phyloP scores from a whole-genome alignment of 2,329 filamentous ascomycete genomes.

The Coniochaeta prunicola region DNA sequence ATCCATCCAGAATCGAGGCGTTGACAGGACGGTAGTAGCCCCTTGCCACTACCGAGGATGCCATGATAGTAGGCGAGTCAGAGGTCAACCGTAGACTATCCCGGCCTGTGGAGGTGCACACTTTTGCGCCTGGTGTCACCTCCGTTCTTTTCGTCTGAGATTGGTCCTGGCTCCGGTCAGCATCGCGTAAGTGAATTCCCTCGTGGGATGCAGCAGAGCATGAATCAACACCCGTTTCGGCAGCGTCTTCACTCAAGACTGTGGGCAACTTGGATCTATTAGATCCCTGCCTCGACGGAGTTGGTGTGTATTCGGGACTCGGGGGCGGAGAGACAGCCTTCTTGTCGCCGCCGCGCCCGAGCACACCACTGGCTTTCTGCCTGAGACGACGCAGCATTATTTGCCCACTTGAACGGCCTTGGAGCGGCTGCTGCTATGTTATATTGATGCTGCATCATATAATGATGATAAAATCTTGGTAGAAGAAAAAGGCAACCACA shows the following conservation, averaged over 20 bases:
- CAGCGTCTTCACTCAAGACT: not conserved
- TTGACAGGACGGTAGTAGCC: constrained; percentile 20
- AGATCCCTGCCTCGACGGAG: not conserved
- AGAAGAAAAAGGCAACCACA: not conserved
- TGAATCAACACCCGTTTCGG: not conserved
- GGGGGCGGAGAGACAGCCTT: not conserved
- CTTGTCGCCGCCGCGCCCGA: constrained; percentile 3
- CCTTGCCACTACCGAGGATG: constrained; percentile 13
- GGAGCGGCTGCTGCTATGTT: not conserved
- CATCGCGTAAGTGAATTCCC: not conserved
- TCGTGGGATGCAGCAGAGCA: not conserved
- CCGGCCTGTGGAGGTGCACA: not conserved
- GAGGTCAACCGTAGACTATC: not conserved
- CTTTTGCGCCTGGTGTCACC: not conserved
- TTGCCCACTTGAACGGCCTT: not conserved
- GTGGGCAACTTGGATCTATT: not conserved
- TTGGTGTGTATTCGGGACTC: not conserved
- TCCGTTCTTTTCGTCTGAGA: not conserved
- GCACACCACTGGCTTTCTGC: constrained; percentile 15
- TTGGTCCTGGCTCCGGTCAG: not conserved
- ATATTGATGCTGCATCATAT: not conserved
- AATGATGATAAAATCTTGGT: not conserved
- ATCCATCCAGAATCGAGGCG: constrained; percentile 21
- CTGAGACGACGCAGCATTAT: constrained; percentile 17
- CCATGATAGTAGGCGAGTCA: constrained; percentile 17